phyloP scores from a whole-genome alignment of 805 yeast genomes.

The Sugiyamaella qingdaonensis region DNA sequence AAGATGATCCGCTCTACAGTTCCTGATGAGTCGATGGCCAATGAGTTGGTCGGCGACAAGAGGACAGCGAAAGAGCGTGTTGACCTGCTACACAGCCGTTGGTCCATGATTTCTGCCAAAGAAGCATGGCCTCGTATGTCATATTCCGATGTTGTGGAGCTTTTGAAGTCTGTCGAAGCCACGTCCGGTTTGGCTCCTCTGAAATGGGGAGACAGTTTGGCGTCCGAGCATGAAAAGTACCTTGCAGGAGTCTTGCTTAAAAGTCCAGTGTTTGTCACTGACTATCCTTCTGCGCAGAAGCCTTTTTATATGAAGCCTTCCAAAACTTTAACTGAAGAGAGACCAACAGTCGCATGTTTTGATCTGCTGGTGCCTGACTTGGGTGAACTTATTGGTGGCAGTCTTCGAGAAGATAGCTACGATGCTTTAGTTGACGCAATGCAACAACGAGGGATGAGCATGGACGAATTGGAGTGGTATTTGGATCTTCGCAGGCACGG shows the following conservation, averaged over 20 bases:
- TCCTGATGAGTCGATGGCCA: conserved; percentile 20
- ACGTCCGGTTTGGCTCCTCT: conserved; percentile 7
- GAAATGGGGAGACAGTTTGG: conserved; percentile 67
- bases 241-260: conserved; percentile 63
- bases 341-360: conserved; percentile 75
- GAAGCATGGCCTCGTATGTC: conserved; percentile 65
- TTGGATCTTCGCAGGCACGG: conserved; percentile 69
- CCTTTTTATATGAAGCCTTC: conserved; percentile 85
- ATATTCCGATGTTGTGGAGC: conserved; percentile 68
- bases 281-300: conserved; percentile 74
- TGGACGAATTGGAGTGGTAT: conserved; percentile 69
- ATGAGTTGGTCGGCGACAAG: conserved; percentile 28
- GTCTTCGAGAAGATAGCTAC: conserved; percentile 74
- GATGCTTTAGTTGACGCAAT: conserved; percentile 48
- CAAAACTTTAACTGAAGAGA: not conserved
- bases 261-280: conserved; percentile 82
- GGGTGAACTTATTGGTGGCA: conserved; percentile 95
- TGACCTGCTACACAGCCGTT: conserved; percentile 43
- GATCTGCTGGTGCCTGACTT: conserved; percentile 86
- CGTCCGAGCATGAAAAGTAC: conserved; percentile 89
- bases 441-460: conserved; percentile 50
- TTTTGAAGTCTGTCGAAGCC: conserved; percentile 34
- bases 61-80: conserved; percentile 33
- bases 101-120: conserved; percentile 48
- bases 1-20: conserved; percentile 57